These are phyloP conservation scores for Fonsecaea multimorphosa DNA, from an alignment of 2,329 filamentous ascomycete species.

Conservation along the genomic window DNA sequence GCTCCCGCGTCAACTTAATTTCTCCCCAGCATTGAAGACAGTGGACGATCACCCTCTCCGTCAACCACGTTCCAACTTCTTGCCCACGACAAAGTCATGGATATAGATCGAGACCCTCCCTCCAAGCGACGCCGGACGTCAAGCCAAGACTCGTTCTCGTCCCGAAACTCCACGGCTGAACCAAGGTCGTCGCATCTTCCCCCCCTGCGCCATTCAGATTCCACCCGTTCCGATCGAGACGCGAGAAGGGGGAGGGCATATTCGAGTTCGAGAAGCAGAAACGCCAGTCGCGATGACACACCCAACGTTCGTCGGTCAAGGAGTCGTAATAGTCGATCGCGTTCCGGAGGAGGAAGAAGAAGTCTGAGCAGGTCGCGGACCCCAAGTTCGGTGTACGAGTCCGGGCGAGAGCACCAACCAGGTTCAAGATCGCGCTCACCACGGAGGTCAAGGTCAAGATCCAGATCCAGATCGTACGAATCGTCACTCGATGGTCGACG, in stretches of 20 bases:
- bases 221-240: constrained; percentile 21
- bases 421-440: constrained; percentile 11
- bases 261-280: constrained; percentile 30
- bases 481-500: constrained; percentile 39
- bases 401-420: constrained; percentile 27
- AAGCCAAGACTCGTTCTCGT: constrained; percentile 29
- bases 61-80: background rate
- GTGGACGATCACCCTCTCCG: background rate
- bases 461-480: constrained; percentile 58
- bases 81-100: constrained; percentile 15
- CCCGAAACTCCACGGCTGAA: constrained; percentile 20
- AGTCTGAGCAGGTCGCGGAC: constrained; percentile 26
- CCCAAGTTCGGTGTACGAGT: constrained; percentile 31
- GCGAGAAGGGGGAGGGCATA: constrained; percentile 27
- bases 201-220: constrained; percentile 16
- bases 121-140: constrained; percentile 37
- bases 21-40: background rate
- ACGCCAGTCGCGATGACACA: constrained; percentile 16
- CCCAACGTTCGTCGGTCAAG: background rate
- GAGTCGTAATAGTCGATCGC: constrained; percentile 21
- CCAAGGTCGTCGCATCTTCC: constrained; percentile 21
- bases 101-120: constrained; percentile 25
- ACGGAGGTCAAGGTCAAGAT: constrained; percentile 35
- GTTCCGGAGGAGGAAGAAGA: constrained; percentile 22
- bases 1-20: background rate